Evolutionary conservation across 1,284 basidiomycete species (phyloP).

Genomic region (Microbotryum saponariae): DNA sequence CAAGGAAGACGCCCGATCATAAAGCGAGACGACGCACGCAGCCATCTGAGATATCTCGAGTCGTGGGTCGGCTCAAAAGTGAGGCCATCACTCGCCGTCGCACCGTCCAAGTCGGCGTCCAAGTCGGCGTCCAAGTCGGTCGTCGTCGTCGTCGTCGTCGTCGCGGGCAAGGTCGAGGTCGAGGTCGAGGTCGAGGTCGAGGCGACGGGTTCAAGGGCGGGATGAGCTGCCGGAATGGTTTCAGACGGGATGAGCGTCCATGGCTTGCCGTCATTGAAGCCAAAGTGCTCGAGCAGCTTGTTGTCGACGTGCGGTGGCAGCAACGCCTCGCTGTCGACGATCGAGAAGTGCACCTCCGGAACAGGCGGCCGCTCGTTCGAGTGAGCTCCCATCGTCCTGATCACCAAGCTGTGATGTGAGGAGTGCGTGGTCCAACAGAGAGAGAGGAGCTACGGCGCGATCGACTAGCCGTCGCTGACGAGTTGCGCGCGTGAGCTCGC

Average conservation of each 20-base stretch:
- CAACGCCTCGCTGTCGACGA: neutral
- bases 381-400: neutral
- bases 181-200: neutral
- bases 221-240: too few species aligned
- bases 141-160: neutral
- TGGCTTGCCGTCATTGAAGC: conserved; percentile 23
- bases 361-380: neutral
- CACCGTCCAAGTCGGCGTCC: too few species aligned
- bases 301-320: conserved; percentile 6
- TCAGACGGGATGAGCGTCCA: conserved; percentile 5
- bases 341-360: conserved; percentile 12
- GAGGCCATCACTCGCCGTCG: too few species aligned
- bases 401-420: neutral
- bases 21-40: conserved; percentile 4
- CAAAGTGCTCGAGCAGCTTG: conserved; percentile 10
- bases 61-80: neutral
- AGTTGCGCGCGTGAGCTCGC: neutral
- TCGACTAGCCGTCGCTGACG: neutral
- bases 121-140: too few species aligned
- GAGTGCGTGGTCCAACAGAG: neutral
- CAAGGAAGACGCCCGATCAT: too few species aligned
- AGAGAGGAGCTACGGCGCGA: neutral
- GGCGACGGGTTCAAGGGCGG: too few species aligned
- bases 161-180: neutral
- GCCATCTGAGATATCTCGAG: conserved; percentile 22